These are phyloP conservation scores for Mycena vitilis DNA, from an alignment of 768 basidiomycete species.

Conservation along the genomic window DNA sequence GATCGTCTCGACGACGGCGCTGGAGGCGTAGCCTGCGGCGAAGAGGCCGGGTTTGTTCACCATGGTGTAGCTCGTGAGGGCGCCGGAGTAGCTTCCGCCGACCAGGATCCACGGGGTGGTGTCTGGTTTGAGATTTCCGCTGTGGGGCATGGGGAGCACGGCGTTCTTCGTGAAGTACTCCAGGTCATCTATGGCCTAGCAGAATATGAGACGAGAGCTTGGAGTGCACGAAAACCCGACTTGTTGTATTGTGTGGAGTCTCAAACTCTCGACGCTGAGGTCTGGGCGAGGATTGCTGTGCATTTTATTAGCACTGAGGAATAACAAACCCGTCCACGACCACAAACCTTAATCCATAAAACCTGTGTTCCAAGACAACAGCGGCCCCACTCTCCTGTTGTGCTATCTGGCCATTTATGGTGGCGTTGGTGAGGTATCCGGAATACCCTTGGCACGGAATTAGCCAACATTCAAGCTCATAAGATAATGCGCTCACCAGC, in stretches of 20 bases:
- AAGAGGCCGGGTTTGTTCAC: slow-evolving; percentile 74
- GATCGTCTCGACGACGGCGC: slow-evolving; percentile 74
- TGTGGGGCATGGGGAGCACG: slow-evolving; percentile 73
- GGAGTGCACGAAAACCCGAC: not conserved
- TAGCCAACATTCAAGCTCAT: not conserved
- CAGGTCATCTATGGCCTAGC: slow-evolving; percentile 73
- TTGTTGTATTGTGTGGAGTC: slow-evolving; percentile 75
- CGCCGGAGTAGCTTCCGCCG: slow-evolving; percentile 62
- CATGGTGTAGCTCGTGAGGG: slow-evolving; percentile 73
- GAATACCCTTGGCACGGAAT: slow-evolving; percentile 48
- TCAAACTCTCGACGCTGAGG: slow-evolving; percentile 67
- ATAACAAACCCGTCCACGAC: no score
- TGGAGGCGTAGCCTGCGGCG: slow-evolving; percentile 74
- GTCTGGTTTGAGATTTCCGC: slow-evolving; percentile 68
- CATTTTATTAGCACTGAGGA: not conserved
- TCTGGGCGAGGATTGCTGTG: slow-evolving; percentile 73
- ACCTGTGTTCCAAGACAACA: slow-evolving; percentile 78
- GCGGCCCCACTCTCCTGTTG: slow-evolving; percentile 73
- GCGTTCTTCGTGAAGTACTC: slow-evolving; percentile 77
- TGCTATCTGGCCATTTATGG: slow-evolving; percentile 73
- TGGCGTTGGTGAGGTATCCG: slow-evolving; percentile 72
- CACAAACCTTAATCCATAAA: slow-evolving; percentile 62
- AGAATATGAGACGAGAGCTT: not conserved
- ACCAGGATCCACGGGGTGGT: slow-evolving; percentile 63
- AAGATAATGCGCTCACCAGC: slow-evolving; percentile 47